These are phyloP conservation scores for Aspergillus steynii DNA, from an alignment of 495 filamentous ascomycete species.

Conservation along the genomic window DNA sequence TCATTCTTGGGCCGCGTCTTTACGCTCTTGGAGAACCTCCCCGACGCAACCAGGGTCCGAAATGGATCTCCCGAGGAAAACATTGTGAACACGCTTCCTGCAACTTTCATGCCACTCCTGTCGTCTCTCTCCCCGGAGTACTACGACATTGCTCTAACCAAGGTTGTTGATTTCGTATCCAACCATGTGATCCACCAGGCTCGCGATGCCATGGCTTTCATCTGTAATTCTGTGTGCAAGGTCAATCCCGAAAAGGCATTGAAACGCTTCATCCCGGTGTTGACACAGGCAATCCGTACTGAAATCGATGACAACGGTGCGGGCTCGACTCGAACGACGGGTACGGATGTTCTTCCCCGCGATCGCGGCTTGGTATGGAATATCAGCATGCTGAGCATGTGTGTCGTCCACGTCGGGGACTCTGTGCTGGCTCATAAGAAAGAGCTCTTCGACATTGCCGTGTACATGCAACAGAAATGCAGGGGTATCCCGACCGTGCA, in stretches of 20 bases:
- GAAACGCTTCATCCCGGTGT: constrained; percentile 82
- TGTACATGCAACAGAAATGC: constrained; percentile 95
- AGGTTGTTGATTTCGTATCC: constrained; percentile 89
- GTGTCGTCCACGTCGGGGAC: constrained; percentile 90
- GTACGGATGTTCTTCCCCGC: constrained; percentile 87
- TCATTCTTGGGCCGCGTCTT: constrained; percentile 93
- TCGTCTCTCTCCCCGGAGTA: constrained; percentile 89
- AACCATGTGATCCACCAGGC: constrained; percentile 97
- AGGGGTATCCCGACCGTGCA: constrained; percentile 91
- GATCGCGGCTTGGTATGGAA: constrained; percentile 96
- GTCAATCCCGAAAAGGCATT: constrained; percentile 89
- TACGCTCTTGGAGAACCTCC: constrained; percentile 90
- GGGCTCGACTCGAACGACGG: constrained; percentile 89
- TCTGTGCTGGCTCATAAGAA: constrained; percentile 84
- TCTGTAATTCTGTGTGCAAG: constrained; percentile 94
- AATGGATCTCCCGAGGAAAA: constrained; percentile 95
- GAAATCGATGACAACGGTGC: constrained; percentile 98
- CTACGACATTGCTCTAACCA: constrained; percentile 87
- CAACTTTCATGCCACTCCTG: constrained; percentile 87
- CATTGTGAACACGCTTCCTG: constrained; percentile 92
- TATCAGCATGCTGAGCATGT: constrained; percentile 97
- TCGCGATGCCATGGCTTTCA: constrained; percentile 97
- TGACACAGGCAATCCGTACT: constrained; percentile 87
- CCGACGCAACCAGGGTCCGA: constrained; percentile 81
- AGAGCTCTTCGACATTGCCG: constrained; percentile 86